A percentile compares a stretch with the other conserved stretches of the same genome.
These are phyloP conservation scores for Aspergillus carbonarius DNA, from an alignment of 2,329 filamentous ascomycete species.

Conservation along the genomic window DNA sequence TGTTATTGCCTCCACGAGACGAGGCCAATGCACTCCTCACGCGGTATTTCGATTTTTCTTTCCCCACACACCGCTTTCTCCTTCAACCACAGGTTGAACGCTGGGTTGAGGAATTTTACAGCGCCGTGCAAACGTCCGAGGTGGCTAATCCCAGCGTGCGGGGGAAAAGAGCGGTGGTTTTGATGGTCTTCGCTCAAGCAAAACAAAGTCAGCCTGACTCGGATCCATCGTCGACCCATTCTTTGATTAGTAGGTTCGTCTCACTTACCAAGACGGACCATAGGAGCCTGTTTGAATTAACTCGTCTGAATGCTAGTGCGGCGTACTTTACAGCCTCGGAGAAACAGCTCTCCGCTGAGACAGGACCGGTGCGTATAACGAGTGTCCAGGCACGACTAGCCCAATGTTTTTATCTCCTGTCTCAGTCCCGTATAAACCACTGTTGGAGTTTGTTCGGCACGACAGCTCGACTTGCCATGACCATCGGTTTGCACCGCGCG, in stretches of 20 bases:
- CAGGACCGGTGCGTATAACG: conserved; percentile 30
- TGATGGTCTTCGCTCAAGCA: conserved; percentile 56
- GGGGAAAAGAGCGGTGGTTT: conserved; percentile 46
- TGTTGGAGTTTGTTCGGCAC: conserved; percentile 38
- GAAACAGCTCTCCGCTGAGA: conserved; percentile 34
- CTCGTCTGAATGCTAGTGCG: conserved; percentile 2
- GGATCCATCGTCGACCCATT: conserved; percentile 17
- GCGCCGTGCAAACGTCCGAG: not conserved
- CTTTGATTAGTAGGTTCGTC: conserved; percentile 12
- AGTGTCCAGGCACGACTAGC: conserved; percentile 44
- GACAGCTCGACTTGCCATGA: conserved; percentile 32
- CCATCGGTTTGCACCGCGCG: conserved; percentile 31
- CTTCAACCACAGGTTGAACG: conserved; percentile 15
- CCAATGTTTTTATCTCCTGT: conserved; percentile 36
- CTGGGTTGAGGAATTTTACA: conserved; percentile 21
- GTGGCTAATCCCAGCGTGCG: conserved; percentile 4
- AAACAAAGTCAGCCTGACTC: conserved; percentile 42
- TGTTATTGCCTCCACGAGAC: conserved; percentile 11
- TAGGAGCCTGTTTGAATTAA: not conserved
- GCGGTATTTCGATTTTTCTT: conserved; percentile 23
- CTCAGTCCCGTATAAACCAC: conserved; percentile 36
- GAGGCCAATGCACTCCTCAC: conserved; percentile 12
- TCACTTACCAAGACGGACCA: not conserved
- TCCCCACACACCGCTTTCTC: conserved; percentile 22
- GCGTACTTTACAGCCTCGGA: conserved; percentile 27